These are phyloP conservation scores for Starmerella apis DNA, from an alignment of 805 yeast species.

Conservation along the genomic window DNA sequence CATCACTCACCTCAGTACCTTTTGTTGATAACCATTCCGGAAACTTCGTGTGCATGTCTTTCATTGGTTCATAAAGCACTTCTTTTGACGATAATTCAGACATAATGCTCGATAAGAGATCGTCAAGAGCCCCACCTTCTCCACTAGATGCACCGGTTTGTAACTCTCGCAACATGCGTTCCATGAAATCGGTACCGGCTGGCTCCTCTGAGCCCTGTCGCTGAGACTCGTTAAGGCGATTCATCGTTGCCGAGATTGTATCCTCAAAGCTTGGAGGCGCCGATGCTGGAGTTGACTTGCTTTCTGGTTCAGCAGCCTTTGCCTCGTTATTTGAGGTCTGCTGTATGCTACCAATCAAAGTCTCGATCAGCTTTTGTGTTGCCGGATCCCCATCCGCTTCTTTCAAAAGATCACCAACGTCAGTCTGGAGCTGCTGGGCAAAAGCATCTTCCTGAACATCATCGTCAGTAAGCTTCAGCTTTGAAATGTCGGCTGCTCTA, in stretches of 20 bases:
- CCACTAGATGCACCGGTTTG: conserved; percentile 30
- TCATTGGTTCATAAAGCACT: conserved; percentile 77
- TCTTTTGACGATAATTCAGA: conserved; percentile 76
- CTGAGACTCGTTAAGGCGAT: conserved; percentile 72
- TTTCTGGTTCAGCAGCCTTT: conserved; percentile 16
- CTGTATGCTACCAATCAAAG: conserved; percentile 30
- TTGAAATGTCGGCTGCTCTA: not conserved
- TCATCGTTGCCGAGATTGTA: conserved; percentile 70
- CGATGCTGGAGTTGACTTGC: not conserved
- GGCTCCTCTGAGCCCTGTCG: conserved; percentile 35
- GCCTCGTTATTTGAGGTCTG: not conserved
- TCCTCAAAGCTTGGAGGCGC: conserved; percentile 41
- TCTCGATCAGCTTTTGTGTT: conserved; percentile 35
- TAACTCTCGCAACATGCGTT: conserved; percentile 59
- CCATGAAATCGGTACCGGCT: conserved; percentile 40
- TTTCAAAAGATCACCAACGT: conserved; percentile 38
- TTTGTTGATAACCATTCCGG: conserved; percentile 58
- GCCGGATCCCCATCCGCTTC: conserved; percentile 46
- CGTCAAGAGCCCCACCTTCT: conserved; percentile 49
- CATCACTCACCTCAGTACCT: conserved; percentile 34
- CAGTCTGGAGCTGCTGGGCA: conserved; percentile 31
- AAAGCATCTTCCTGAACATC: conserved; percentile 14
- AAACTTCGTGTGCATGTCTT: conserved; percentile 63
- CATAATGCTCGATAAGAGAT: conserved; percentile 61
- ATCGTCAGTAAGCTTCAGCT: not conserved